These are phyloP conservation scores for Botrytis cinerea DNA, from an alignment of 2,329 filamentous ascomycete genomes.

Conservation along the genomic window DNA sequence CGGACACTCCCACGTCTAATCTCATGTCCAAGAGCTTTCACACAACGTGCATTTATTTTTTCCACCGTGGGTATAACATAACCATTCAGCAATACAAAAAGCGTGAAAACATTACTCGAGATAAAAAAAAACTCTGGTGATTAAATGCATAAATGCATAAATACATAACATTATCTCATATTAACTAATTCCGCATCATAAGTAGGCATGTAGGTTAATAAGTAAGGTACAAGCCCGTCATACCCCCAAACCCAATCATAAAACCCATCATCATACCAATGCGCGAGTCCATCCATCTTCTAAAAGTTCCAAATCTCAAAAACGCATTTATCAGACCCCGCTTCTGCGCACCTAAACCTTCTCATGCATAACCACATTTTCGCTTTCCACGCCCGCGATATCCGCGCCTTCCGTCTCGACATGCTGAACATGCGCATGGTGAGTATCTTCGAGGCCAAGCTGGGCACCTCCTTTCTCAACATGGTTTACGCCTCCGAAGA, in stretches of 20 bases:
- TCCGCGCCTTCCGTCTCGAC: neutral
- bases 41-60: neutral
- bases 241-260: neutral
- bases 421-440: slow-evolving; percentile 36
- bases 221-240: neutral
- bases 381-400: neutral
- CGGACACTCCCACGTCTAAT: neutral
- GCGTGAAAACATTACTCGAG: neutral
- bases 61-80: neutral
- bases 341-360: neutral
- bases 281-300: neutral
- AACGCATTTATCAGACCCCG: too few species aligned
- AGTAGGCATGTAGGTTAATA: neutral
- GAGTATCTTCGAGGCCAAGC: slow-evolving; percentile 35
- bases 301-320: neutral
- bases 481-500: slow-evolving; percentile 49
- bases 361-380: neutral
- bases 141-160: neutral
- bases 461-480: slow-evolving; percentile 39
- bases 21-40: neutral
- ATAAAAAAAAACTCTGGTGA: neutral
- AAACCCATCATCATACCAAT: neutral
- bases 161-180: neutral
- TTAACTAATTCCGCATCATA: neutral
- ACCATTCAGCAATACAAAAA: neutral